Evolutionary conservation across 352 stramenopile species (phyloP).

Genomic region (Phytophthora pisi): DNA sequence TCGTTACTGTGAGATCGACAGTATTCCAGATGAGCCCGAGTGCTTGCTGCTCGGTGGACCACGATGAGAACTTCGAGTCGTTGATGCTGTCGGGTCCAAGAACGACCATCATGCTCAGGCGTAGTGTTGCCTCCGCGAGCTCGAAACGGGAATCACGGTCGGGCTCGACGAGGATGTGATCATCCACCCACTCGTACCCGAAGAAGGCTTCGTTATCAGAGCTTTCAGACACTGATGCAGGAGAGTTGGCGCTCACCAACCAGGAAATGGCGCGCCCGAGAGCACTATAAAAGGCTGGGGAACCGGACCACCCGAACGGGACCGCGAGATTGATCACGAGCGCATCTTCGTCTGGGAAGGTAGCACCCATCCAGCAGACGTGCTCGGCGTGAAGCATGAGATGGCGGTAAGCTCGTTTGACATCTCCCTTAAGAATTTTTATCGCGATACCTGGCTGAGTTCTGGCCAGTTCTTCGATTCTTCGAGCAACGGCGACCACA

Average conservation of each 20-base stretch:
- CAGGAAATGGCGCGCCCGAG: constrained; percentile 23
- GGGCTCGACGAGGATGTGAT: constrained; percentile 37
- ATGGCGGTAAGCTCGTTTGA: constrained; percentile 22
- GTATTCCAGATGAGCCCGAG: constrained; percentile 26
- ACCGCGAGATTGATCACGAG: constrained; percentile 22
- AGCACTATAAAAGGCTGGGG: constrained; percentile 12
- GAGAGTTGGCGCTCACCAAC: constrained; percentile 18
- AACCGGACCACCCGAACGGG: constrained; percentile 24
- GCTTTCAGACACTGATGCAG: constrained; percentile 10
- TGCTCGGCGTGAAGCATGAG: constrained; percentile 15
- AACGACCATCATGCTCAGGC: constrained; percentile 23
- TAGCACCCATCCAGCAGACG: constrained; percentile 24
- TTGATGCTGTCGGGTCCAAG: constrained; percentile 31
- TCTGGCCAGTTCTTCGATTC: constrained; percentile 1
- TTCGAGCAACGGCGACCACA: constrained; percentile 9
- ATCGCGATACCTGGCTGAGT: neutral
- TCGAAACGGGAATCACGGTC: neutral
- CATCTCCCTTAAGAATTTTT: constrained; percentile 22
- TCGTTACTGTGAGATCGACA: constrained; percentile 1
- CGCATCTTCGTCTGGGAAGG: constrained; percentile 5
- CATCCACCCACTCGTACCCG: constrained; percentile 34
- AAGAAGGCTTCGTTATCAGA: constrained; percentile 22
- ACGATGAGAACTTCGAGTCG: constrained; percentile 34
- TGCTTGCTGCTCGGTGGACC: constrained; percentile 10
- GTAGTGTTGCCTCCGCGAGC: constrained; percentile 10